Percentiles rank a stretch among this genome's conserved stretches.
Conservation (phyloP, 768 basidiomycete species). For the Trametopsis cervina region DNA sequence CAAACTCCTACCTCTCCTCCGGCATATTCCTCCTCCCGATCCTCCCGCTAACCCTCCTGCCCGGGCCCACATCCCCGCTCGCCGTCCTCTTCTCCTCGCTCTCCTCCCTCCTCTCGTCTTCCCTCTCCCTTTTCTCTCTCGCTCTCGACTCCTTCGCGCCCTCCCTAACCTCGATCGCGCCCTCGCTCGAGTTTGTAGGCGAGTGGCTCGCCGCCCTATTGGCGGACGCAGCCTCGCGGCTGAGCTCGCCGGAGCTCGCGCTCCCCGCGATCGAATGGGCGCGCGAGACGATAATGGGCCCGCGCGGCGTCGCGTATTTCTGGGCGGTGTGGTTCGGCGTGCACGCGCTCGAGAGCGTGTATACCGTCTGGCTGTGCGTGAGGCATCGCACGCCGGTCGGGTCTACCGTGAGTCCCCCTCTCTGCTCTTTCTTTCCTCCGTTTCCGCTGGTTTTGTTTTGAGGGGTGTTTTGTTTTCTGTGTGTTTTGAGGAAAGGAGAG, state of each 20-base stretch:
- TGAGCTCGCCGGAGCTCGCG: too few species aligned
- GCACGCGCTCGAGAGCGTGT: conserved; percentile 44
- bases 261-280: not conserved
- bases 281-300: not conserved
- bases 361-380: conserved; percentile 39
- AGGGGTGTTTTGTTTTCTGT: too few species aligned
- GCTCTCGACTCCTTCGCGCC: too few species aligned
- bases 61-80: conserved; percentile 13
- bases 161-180: conserved; percentile 29
- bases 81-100: too few species aligned
- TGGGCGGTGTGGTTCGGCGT: conserved; percentile 27
- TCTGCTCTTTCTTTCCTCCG: conserved; percentile 20
- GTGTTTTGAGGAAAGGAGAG: not conserved
- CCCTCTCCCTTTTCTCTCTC: too few species aligned
- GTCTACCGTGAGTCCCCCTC: conserved; percentile 27
- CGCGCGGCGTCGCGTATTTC: conserved; percentile 18
- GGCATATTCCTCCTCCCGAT: conserved; percentile 25
- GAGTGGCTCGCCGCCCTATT: too few species aligned
- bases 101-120: too few species aligned
- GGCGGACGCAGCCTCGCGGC: too few species aligned
- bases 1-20: conserved; percentile 23
- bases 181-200: conserved; percentile 51
- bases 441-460: not conserved
- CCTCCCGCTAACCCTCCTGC: conserved; percentile 27
- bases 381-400: conserved; percentile 44